phyloP scores from a whole-genome alignment of 768 basidiomycete species.

The Steccherinum ochraceum region DNA sequence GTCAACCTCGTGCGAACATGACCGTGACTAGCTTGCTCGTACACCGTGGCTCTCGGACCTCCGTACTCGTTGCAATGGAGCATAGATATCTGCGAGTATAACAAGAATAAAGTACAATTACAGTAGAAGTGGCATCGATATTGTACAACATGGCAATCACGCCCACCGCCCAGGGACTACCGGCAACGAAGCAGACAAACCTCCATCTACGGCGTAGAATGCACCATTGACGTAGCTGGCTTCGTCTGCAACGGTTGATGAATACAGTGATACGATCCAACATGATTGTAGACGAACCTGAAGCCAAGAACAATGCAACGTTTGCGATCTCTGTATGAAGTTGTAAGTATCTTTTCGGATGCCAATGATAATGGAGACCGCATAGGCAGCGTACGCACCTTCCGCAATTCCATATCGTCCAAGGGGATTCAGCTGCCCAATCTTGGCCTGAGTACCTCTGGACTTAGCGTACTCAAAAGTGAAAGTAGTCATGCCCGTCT shows the following conservation, averaged over 20 bases:
- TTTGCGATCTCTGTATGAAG: conserved; percentile 76
- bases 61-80: too few relatives aligned
- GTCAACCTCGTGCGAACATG: too few relatives aligned
- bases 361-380: too few relatives aligned
- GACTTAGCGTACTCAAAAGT: conserved; percentile 74
- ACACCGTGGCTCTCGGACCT: too few relatives aligned
- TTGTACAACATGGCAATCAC: too few relatives aligned
- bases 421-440: conserved; percentile 81
- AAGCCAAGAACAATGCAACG: conserved; percentile 79
- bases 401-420: conserved; percentile 78
- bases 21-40: too few relatives aligned
- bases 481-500: conserved; percentile 84
- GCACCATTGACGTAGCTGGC: conserved; percentile 92
- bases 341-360: too few relatives aligned
- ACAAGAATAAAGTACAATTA: too few relatives aligned
- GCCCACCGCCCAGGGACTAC: conserved; percentile 70
- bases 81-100: too few relatives aligned
- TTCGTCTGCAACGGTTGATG: conserved; percentile 46
- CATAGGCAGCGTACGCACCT: conserved; percentile 57
- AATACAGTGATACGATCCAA: not conserved
- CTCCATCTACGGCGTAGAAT: conserved; percentile 82
- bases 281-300: conserved; percentile 40
- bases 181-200: conserved; percentile 72
- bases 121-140: too few relatives aligned
- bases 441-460: conserved; percentile 65